Evolutionary conservation across 768 basidiomycete genomes (phyloP).

Genomic region (Suillus decipiens): DNA sequence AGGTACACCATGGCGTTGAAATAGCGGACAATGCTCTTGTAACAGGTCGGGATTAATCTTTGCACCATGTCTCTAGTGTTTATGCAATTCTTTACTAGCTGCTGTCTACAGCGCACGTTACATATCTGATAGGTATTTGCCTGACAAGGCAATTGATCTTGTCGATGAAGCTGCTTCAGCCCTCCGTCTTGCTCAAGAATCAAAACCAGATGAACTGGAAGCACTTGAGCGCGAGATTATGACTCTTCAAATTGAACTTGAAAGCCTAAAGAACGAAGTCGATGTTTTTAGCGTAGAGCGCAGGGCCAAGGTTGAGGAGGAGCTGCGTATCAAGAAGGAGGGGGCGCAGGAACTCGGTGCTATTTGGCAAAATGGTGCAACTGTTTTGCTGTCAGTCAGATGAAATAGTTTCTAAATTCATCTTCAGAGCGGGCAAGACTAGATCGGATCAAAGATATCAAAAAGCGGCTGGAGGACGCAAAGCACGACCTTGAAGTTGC

Average conservation of each 20-base stretch:
- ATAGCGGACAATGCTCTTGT: constrained; percentile 89
- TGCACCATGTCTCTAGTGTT: not conserved
- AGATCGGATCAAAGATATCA: constrained; percentile 69
- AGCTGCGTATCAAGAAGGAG: constrained; percentile 59
- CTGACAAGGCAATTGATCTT: constrained; percentile 90
- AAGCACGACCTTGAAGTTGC: constrained; percentile 87
- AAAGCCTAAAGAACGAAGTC: constrained; percentile 84
- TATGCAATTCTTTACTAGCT: constrained; percentile 42
- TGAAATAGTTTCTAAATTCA: not conserved
- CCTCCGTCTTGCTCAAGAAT: constrained; percentile 84
- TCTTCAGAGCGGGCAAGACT: constrained; percentile 63
- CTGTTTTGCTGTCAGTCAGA: not conserved
- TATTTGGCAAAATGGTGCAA: constrained; percentile 73
- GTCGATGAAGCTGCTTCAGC: constrained; percentile 93
- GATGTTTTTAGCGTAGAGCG: constrained; percentile 85
- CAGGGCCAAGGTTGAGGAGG: constrained; percentile 61
- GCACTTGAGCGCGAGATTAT: constrained; percentile 79
- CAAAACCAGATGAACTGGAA: constrained; percentile 85
- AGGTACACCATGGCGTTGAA: constrained; percentile 92
- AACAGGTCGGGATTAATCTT: constrained; percentile 51
- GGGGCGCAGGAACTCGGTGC: constrained; percentile 62
- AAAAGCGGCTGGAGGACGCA: constrained; percentile 76
- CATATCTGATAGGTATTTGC: constrained; percentile 84
- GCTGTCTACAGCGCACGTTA: constrained; percentile 85
- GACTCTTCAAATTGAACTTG: constrained; percentile 87